These are phyloP conservation scores for Mortierella sp. DNA, from an alignment of 371 early-diverging fungal genomes.

Conservation along the genomic window DNA sequence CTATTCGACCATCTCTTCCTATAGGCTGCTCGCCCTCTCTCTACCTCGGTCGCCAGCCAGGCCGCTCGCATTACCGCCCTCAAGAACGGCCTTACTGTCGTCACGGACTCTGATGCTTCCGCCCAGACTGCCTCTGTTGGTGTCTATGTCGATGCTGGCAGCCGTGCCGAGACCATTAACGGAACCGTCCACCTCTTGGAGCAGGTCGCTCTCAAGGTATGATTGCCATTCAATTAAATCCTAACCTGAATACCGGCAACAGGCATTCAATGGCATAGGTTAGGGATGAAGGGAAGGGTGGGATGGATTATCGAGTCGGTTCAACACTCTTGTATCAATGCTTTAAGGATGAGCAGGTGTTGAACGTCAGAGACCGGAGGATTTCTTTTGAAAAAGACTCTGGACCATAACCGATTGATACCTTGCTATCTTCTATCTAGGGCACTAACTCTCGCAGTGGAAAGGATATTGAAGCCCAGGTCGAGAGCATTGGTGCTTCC, in stretches of 20 bases:
- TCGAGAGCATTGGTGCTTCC: constrained; percentile 96
- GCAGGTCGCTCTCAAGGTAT: constrained; percentile 96
- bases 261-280: too few relatives aligned
- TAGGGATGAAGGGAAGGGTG: too few relatives aligned
- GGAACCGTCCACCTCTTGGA: constrained; percentile 96
- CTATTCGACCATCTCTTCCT: background rate
- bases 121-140: constrained; percentile 97
- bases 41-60: constrained; percentile 50
- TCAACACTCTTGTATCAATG: too few relatives aligned
- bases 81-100: constrained; percentile 93
- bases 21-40: constrained; percentile 59
- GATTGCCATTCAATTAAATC: constrained; percentile 2
- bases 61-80: constrained; percentile 78
- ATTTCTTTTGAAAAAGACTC: too few relatives aligned
- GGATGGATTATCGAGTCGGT: too few relatives aligned
- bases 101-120: constrained; percentile 88
- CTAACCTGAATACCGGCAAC: too few relatives aligned
- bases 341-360: too few relatives aligned
- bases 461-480: constrained; percentile 85
- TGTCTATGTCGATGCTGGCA: constrained; percentile 97
- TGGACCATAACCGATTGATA: too few relatives aligned
- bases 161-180: constrained; percentile 91
- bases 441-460: constrained; percentile 86
- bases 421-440: constrained; percentile 51
- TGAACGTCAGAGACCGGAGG: too few relatives aligned